Base-by-base conservation (phyloP, 2,329 filamentous ascomycete genomes). In the Colletotrichum karsti region DNA sequence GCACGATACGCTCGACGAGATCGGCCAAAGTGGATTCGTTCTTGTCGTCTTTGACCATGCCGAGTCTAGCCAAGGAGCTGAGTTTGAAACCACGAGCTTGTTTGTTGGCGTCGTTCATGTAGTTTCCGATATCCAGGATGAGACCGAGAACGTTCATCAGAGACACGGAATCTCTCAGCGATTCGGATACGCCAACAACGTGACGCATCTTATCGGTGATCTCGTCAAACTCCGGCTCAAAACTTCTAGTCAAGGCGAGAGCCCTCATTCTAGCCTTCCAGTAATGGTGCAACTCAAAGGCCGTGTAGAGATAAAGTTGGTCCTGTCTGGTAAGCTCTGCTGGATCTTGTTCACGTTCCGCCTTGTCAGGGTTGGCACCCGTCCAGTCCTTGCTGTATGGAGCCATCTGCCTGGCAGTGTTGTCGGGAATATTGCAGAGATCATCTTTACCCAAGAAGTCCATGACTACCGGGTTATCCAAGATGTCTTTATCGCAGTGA, bases 31-130 rank as follows among this genome's bases (percentile, higher is more conserved):
- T 98, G 1, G 94, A 95, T 80, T 98, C 93, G 80, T 99, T 99
- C 87, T 98, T 98, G 84, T 97, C 94, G 77, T 99, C 96, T 83
- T 99, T 99, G 76, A 98, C 93, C 95, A 99, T 98, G 69, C 92
- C 95, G 62, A 99, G 85, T 62, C 96, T 91, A 28, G 93, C 93
- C 54, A 99, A 90, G 6, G 96, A 98, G 76, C 94, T 96, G 13
- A 99, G 89, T 84, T 99, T 99, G 91, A 99, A 99, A 70, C 96
- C 96, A 65, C 92, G 93, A 4, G 96, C 96, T 82, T 98, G 96
- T 83, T 99, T 99, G 83, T 98, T 98, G 62, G 95, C 92, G 77
- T 98, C 96, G 84, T 99, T 99, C 96, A 99, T 99, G 86, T 97
- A 99, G 81, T 99, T 99, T 80, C 96, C 96, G 76, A 99, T 97